Conservation (phyloP, 352 stramenopile genomes). For the Pythium dissotocum region DNA sequence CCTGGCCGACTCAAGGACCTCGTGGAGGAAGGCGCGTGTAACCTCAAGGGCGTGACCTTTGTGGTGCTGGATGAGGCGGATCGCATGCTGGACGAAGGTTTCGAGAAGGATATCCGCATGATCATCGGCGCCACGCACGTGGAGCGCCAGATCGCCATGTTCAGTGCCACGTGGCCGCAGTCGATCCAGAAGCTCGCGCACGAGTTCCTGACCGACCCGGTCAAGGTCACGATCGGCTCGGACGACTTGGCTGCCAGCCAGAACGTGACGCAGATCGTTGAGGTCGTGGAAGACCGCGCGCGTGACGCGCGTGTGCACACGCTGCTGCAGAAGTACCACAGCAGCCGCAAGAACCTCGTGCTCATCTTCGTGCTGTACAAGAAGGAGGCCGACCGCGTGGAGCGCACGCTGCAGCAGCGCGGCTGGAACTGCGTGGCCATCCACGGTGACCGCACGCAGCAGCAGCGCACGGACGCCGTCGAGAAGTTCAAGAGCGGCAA, state of each 20-base stretch:
- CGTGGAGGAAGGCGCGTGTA: conserved; percentile 82
- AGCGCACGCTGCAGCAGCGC: conserved; percentile 90
- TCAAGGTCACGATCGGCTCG: conserved; percentile 93
- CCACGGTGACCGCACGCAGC: conserved; percentile 95
- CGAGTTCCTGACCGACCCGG: conserved; percentile 93
- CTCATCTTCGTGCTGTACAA: conserved; percentile 99
- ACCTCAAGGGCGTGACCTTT: conserved; percentile 89
- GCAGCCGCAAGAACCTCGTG: conserved; percentile 89
- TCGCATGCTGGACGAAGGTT: conserved; percentile 93
- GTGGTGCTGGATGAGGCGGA: conserved; percentile 97
- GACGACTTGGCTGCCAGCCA: conserved; percentile 95
- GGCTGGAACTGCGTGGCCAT: conserved; percentile 94
- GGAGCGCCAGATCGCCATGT: conserved; percentile 96
- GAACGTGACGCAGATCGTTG: conserved; percentile 94
- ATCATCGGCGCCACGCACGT: conserved; percentile 83
- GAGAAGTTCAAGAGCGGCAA: conserved; percentile 94
- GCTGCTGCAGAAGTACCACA: conserved; percentile 94
- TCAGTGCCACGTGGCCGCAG: conserved; percentile 96
- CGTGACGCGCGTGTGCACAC: conserved; percentile 86
- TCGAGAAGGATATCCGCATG: conserved; percentile 93
- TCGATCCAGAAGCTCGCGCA: conserved; percentile 95
- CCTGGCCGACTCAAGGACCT: conserved; percentile 94
- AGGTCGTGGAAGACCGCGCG: conserved; percentile 92
- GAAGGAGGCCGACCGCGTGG: conserved; percentile 96
- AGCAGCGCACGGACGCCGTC: conserved; percentile 90